Base-by-base conservation (phyloP, 1,284 basidiomycete species). In the Puccinia novopanici region DNA sequence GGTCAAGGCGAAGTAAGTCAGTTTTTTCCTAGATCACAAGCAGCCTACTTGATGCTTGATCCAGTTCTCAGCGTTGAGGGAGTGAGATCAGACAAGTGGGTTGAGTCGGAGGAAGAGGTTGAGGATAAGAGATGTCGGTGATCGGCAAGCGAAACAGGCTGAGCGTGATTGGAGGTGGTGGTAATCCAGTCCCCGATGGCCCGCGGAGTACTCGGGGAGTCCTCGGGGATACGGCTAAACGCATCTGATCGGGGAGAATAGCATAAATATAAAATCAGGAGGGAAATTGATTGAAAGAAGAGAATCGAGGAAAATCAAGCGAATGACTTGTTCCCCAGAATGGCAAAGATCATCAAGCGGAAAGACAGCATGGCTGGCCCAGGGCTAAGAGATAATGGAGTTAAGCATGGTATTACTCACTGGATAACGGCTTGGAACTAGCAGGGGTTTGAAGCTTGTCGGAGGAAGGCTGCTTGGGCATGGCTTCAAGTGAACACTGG, bases 101-200 rank as follows among this genome's bases (percentile, higher is more conserved):
- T n/a, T 42, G 63, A 48, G 63, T 17, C 63, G 63, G 63, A 67
- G 63, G 42, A 48, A 8, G 24, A 10, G 3, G 10, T 42, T 40
- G 61, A 63, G 30, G 61, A 63, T 40, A 37, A 13, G 6, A 40
- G 34, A 19, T 34, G 34, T 37, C 10, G 27, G 37, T 27, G 40
- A 48, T 67, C 40, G 37, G 61, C 61, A 45, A 65, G 61, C 61
- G 61, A 65, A 12, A 8, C n/a, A 24, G 61, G 61, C 13, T 65
- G 37, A 5, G 61, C 59, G 34, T 63, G 59, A 40, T 63, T 5
- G 34, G 59, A 63, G 30, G 59, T 42, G 63, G 40, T 67, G 24
- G 63, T 67, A 27, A 67, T 67, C 63, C 42, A 67, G 24, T 67
- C 63, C 42, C 63, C 63, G 63, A 67, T 67, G n/a, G 63, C 63